Evolutionary conservation across 1,284 basidiomycete genomes (phyloP), one percentile per base, ranked within the genome.

Genomic region (Bondarzewia mesenterica): DNA sequence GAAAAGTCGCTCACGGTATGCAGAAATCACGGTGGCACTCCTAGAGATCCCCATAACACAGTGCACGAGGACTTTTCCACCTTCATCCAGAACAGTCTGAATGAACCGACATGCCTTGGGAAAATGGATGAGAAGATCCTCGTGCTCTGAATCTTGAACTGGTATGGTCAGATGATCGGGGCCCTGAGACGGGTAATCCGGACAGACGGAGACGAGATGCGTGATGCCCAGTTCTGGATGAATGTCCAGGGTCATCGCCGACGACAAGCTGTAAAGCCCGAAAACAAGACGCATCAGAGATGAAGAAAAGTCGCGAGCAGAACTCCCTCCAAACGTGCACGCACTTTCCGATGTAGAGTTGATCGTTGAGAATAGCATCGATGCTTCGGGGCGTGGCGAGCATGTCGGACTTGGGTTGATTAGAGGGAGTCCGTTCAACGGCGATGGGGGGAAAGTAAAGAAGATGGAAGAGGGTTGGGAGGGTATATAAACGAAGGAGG

Each of bases 61-160:
- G 58, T 90, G 87, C 14, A 90, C 82, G 16, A 90, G 73, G 26
- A 88, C 77, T 46, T 62, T 70, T 0, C 78, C 77, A 27, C 72
- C 69, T 4, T 58, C 37, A 5, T 66, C 59, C 36, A 83, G 54
- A 5, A 79, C 77, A 18, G 63, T 50, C 52, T 77, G 67, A 35
- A 83, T 82, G 56, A 82, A 83, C 16, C 54, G 57, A 58, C 78
- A 79, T 12, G 75, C 69, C 12, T 59, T 52, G 2, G 78, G 75
- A 1, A 83, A 64, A 51, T 80, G 71, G 23, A 77, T 71, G 15
- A 83, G 71, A 23, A 83, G 65, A 50, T 83, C 75, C 38, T 77
- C 77, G 47, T 77, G 78, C 55, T 83, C 80, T 0, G 70, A 69
- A 57, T 83, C 82, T 39, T 80, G 62, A 2, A 84, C 71, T 12